phyloP scores from a whole-genome alignment of 371 early-diverging fungal genomes.

The Rhizopus delemar region DNA sequence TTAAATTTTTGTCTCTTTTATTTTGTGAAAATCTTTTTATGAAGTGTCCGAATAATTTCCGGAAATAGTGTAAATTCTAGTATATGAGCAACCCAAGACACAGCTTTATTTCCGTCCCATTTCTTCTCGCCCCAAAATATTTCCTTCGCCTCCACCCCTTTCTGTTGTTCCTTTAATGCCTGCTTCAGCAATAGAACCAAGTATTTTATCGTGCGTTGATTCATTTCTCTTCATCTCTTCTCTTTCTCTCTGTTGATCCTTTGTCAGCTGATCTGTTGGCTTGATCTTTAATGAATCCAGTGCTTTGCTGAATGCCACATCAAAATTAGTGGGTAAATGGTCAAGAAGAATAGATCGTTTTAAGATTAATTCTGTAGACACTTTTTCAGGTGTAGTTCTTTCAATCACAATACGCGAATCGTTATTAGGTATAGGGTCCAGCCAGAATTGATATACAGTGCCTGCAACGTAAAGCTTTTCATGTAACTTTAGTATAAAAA shows the following conservation, averaged over 20 bases:
- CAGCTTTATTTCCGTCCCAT: background rate
- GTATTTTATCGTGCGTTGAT: constrained; percentile 9
- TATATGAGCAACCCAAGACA: too few relatives aligned
- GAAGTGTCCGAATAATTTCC: too few relatives aligned
- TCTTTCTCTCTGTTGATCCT: constrained; percentile 2
- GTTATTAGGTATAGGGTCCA: constrained; percentile 37
- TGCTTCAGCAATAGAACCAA: constrained; percentile 22
- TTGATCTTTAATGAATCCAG: constrained; percentile 16
- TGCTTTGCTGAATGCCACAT: constrained; percentile 38
- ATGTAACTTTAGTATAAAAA: background rate
- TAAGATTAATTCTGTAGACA: constrained; percentile 36
- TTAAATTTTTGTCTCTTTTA: too few relatives aligned
- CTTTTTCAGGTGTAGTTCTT: constrained; percentile 32
- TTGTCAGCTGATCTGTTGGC: background rate
- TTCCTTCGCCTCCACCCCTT: constrained; percentile 26
- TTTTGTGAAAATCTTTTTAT: too few relatives aligned
- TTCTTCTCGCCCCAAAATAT: constrained; percentile 18
- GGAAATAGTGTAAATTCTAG: too few relatives aligned
- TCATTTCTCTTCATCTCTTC: background rate
- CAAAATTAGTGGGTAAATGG: constrained; percentile 43
- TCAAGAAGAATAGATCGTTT: constrained; percentile 37
- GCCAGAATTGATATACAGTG: constrained; percentile 45
- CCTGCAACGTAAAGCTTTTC: constrained; percentile 44
- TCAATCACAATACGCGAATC: constrained; percentile 43
- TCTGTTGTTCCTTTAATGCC: constrained; percentile 27